Evolutionary conservation across 352 stramenopile species (phyloP).

Genomic region (Pythium chondricola): DNA sequence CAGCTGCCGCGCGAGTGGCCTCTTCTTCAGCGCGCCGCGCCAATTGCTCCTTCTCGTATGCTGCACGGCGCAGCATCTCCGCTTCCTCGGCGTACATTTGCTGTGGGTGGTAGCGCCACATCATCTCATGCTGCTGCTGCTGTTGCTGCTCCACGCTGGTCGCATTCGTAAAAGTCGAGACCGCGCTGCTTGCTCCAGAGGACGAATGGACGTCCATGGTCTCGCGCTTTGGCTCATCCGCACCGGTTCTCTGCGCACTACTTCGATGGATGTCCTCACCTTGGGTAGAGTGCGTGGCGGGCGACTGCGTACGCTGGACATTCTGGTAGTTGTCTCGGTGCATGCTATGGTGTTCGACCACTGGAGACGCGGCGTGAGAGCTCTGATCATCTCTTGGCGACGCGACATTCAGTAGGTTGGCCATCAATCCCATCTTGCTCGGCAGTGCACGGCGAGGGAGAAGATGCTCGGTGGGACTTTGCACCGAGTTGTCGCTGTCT

Average conservation of each 20-base stretch:
- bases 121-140: slow-evolving; percentile 47
- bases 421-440: slow-evolving; percentile 73
- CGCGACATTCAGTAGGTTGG: slow-evolving; percentile 67
- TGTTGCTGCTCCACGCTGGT: slow-evolving; percentile 13
- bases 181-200: too few relatives aligned
- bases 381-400: slow-evolving; percentile 39
- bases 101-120: slow-evolving; percentile 69
- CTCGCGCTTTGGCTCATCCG: too few relatives aligned
- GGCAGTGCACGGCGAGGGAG: slow-evolving; percentile 28
- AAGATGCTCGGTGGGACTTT: slow-evolving; percentile 56
- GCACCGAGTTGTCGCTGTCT: slow-evolving; percentile 17
- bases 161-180: slow-evolving; percentile 12
- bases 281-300: too few relatives aligned
- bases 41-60: slow-evolving; percentile 52
- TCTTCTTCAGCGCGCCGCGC: slow-evolving; percentile 78
- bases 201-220: too few relatives aligned
- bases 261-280: slow-evolving; percentile 33
- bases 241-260: too few relatives aligned
- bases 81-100: slow-evolving; percentile 67
- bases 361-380: slow-evolving; percentile 33
- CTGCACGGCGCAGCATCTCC: slow-evolving; percentile 54
- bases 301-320: too few relatives aligned
- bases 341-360: neutral
- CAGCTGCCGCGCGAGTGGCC: slow-evolving; percentile 58
- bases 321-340: too few relatives aligned